Conservation (phyloP, 257 asterid species). For the Solanum pimpinellifolium region DNA sequence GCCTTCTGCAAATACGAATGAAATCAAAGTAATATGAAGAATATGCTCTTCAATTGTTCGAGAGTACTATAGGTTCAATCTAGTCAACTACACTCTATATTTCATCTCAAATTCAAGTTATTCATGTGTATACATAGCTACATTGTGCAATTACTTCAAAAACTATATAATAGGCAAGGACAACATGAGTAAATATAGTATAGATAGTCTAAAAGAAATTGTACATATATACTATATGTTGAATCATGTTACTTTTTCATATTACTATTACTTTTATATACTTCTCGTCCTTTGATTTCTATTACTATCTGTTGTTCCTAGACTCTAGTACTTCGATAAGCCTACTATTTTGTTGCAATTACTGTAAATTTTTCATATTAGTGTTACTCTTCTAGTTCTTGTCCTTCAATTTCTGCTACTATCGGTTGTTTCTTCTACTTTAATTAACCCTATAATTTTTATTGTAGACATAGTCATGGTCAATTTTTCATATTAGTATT, state of each 20-base stretch:
- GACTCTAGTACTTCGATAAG: too few species aligned
- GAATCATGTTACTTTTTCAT: not conserved
- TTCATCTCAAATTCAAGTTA: not conserved
- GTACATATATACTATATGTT: too few species aligned
- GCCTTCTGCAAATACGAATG: constrained; percentile 19
- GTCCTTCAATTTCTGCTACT: not conserved
- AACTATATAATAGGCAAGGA: not conserved
- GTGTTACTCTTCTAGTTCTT: not conserved
- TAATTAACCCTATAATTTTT: not conserved
- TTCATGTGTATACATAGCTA: not conserved
- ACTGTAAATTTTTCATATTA: not conserved
- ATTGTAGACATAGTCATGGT: not conserved
- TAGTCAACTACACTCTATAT: not conserved
- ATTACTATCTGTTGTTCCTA: too few species aligned
- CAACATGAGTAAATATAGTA: too few species aligned
- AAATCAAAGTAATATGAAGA: not conserved
- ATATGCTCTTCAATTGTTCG: not conserved
- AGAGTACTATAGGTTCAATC: not conserved
- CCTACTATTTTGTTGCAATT: too few species aligned
- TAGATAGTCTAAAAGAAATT: too few species aligned
- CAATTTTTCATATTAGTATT: not conserved
- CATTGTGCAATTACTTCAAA: not conserved
- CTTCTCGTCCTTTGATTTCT: not conserved
- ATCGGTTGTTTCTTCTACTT: not conserved
- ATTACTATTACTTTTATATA: not conserved